Conservation (phyloP, 2,329 filamentous ascomycete species). For the Aspergillus tanneri region DNA sequence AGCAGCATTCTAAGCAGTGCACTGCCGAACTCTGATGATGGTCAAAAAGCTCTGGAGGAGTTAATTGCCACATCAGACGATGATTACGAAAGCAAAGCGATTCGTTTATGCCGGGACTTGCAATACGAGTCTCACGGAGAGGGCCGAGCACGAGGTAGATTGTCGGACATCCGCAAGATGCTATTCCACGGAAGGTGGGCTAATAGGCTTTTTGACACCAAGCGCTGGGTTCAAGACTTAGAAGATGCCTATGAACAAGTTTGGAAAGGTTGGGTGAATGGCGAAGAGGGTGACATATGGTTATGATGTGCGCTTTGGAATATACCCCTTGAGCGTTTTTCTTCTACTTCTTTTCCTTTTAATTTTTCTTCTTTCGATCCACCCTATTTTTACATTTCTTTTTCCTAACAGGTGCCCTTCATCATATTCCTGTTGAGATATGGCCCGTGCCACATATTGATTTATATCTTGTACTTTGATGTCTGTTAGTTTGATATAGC, state of each 20-base stretch:
- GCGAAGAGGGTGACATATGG: conserved; percentile 90
- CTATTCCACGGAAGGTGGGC: conserved; percentile 81
- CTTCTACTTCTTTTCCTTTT: conserved; percentile 12
- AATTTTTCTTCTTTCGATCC: conserved; percentile 14
- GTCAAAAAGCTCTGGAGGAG: conserved; percentile 66
- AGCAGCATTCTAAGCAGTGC: conserved; percentile 91
- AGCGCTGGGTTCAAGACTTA: conserved; percentile 84
- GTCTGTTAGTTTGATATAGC: background rate
- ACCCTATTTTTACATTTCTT: conserved; percentile 3
- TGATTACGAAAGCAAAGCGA: conserved; percentile 79
- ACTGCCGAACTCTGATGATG: conserved; percentile 69
- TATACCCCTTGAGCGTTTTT: conserved; percentile 39
- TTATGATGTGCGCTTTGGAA: conserved; percentile 51
- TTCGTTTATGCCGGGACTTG: conserved; percentile 64
- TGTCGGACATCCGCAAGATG: conserved; percentile 75
- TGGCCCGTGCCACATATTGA: background rate
- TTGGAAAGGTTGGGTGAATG: conserved; percentile 83
- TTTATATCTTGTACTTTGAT: background rate
- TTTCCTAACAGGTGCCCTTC: background rate
- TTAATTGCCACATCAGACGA: conserved; percentile 75
- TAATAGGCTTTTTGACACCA: conserved; percentile 87
- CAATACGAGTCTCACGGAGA: conserved; percentile 52
- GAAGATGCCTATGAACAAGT: conserved; percentile 85
- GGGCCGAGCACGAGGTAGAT: conserved; percentile 57
- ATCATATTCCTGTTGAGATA: background rate